Conservation (phyloP, 1,139 yeast species). For the Diutina neorugosa region DNA sequence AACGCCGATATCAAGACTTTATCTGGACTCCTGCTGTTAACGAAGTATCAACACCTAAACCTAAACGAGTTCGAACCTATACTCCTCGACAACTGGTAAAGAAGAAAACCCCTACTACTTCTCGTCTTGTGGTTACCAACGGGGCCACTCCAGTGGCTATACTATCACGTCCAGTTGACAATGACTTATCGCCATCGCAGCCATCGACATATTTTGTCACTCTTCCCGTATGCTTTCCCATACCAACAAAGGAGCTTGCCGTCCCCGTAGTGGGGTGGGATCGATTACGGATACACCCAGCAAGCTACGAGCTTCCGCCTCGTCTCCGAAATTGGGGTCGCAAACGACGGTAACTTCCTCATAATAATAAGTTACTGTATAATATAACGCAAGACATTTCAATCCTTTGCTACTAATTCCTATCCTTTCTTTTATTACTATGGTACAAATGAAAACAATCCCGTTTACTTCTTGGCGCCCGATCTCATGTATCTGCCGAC, state of each 20-base stretch:
- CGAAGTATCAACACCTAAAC: neutral
- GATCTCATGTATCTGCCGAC: slow-evolving; percentile 95
- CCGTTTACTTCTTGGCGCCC: slow-evolving; percentile 47
- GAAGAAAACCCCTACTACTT: neutral
- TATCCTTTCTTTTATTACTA: slow-evolving; percentile 2
- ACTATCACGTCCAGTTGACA: neutral
- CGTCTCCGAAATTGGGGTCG: too few species aligned
- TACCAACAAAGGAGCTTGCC: neutral
- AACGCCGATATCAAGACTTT: neutral
- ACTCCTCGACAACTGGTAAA: neutral
- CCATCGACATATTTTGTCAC: neutral
- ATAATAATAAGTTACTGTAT: too few species aligned
- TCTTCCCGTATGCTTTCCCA: neutral
- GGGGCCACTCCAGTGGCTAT: neutral
- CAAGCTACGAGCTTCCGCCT: neutral
- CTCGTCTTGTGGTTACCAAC: neutral
- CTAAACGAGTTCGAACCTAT: neutral
- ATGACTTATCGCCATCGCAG: neutral
- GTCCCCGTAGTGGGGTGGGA: neutral
- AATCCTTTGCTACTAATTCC: too few species aligned
- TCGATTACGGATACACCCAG: neutral
- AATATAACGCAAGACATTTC: too few species aligned
- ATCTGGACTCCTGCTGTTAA: neutral
- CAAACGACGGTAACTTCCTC: too few species aligned
- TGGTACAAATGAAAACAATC: neutral